Evolutionary conservation across 345 rosid genomes (phyloP).

Genomic region (Anastatica hierochuntica): DNA sequence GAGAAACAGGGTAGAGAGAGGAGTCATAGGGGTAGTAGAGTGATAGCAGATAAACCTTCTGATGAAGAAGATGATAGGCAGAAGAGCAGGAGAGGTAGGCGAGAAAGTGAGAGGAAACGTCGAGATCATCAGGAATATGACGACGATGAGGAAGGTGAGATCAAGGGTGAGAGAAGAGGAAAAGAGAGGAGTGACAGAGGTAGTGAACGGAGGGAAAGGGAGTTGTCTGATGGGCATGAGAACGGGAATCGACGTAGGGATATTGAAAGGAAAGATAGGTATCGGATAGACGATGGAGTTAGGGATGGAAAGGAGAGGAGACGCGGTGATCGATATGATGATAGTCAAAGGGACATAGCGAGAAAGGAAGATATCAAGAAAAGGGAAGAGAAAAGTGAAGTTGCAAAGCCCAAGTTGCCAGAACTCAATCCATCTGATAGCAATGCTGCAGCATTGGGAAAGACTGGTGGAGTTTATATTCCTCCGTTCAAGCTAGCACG

Average conservation of each 20-base stretch:
- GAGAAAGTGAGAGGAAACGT: conserved; percentile 18
- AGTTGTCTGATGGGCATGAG: conserved; percentile 15
- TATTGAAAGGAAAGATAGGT: too few species aligned
- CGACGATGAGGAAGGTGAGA: conserved; percentile 25
- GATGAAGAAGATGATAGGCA: conserved; percentile 24
- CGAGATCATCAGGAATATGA: conserved; percentile 16
- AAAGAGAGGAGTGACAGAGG: conserved; percentile 23
- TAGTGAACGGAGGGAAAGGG: conserved; percentile 31
- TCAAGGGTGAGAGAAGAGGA: conserved; percentile 16
- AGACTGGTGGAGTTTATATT: conserved; percentile 77
- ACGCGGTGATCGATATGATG: too few species aligned
- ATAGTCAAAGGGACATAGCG: conserved; percentile 23
- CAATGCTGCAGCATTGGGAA: conserved; percentile 33
- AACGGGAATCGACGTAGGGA: too few species aligned
- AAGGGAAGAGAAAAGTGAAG: conserved; percentile 28
- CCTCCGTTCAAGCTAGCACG: conserved; percentile 84
- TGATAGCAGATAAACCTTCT: conserved; percentile 22
- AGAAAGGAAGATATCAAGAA: conserved; percentile 26
- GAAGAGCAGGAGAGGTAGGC: conserved; percentile 12
- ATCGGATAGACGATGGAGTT: conserved; percentile 15
- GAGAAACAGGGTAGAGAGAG: conserved; percentile 21
- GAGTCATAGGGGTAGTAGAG: conserved; percentile 18
- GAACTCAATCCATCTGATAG: conserved; percentile 34
- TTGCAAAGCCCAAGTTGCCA: conserved; percentile 30
- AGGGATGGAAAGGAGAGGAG: conserved; percentile 24